These are phyloP conservation scores for Phytophthora hybrid DNA, from an alignment of 352 stramenopile genomes.

Conservation along the genomic window DNA sequence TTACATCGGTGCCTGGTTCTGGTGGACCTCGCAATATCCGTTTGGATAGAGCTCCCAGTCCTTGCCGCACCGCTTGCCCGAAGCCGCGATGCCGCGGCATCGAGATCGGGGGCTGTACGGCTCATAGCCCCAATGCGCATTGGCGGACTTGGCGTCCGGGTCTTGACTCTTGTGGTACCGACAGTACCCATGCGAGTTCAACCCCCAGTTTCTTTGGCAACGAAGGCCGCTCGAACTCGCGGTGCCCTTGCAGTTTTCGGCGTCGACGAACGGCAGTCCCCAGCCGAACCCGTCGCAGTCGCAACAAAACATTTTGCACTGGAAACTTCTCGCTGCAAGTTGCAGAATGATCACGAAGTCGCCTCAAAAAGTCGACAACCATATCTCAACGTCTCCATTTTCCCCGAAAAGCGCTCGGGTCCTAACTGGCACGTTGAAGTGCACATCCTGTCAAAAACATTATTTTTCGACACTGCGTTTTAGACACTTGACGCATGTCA, in stretches of 20 bases:
- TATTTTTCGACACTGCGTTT: not conserved
- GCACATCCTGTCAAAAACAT: no score
- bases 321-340: no score
- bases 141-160: not conserved
- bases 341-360: no score
- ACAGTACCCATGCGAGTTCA: constrained; percentile 18
- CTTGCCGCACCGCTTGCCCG: not conserved
- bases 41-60: not conserved
- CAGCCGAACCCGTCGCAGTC: not conserved
- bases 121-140: not conserved
- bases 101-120: not conserved
- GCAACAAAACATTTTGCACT: not conserved
- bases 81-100: not conserved
- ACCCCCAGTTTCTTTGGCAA: not conserved
- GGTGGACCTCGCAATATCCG: constrained; percentile 4
- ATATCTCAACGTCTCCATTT: no score
- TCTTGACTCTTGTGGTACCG: constrained; percentile 10
- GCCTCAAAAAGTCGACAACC: no score
- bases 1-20: not conserved
- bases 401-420: no score
- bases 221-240: constrained; percentile 1
- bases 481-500: not conserved
- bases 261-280: not conserved
- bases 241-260: not conserved
- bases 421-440: no score